These are phyloP conservation scores for Anastatica hierochuntica DNA, from an alignment of 345 rosid species.

Conservation along the genomic window DNA sequence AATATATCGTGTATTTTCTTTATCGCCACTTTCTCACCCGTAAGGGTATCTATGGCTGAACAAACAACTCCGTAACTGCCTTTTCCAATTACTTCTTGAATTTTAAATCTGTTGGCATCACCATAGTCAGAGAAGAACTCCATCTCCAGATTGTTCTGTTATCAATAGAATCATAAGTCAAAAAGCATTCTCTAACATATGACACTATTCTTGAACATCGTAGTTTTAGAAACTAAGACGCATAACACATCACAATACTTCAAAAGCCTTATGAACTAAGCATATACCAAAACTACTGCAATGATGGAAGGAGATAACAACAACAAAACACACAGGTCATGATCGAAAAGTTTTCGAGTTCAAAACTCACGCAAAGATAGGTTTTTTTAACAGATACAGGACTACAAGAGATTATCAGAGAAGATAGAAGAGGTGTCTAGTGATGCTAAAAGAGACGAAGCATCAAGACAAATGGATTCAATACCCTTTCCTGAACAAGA, in stretches of 20 bases:
- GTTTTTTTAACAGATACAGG: too few relatives aligned
- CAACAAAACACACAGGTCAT: background rate
- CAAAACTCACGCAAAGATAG: too few relatives aligned
- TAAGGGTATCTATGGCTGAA: constrained; percentile 80
- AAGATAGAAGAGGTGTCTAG: too few relatives aligned
- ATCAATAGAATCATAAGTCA: background rate
- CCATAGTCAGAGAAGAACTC: constrained; percentile 93
- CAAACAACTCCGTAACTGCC: constrained; percentile 94
- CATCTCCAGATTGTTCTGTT: constrained; percentile 68
- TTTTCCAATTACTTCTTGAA: constrained; percentile 89
- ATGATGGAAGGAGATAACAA: too few relatives aligned
- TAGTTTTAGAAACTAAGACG: background rate
- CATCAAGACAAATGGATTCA: too few relatives aligned
- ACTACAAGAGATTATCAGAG: too few relatives aligned
- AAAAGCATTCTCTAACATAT: background rate
- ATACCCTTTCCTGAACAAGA: too few relatives aligned
- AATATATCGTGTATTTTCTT: constrained; percentile 86
- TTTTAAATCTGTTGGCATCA: constrained; percentile 72
- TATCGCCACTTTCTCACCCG: constrained; percentile 81
- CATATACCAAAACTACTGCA: too few relatives aligned
- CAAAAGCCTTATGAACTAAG: too few relatives aligned
- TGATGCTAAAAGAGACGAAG: too few relatives aligned
- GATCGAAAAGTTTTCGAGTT: too few relatives aligned
- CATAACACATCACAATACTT: too few relatives aligned
- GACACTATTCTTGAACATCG: background rate